These are phyloP conservation scores for Hericium erinaceus DNA, from an alignment of 768 basidiomycete genomes.

Conservation along the genomic window DNA sequence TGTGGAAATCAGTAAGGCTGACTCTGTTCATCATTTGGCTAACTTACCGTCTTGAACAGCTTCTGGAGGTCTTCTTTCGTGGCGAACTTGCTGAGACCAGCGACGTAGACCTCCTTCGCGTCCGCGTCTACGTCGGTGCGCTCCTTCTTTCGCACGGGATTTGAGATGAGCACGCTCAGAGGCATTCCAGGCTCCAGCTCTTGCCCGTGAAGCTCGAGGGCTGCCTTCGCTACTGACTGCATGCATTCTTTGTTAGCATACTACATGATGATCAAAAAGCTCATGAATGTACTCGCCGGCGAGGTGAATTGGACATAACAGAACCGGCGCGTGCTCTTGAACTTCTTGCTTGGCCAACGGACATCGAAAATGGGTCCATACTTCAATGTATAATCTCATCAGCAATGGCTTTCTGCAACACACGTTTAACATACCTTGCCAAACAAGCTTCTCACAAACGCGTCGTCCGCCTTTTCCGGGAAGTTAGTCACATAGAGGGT, in stretches of 20 bases:
- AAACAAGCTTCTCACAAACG: constrained; percentile 66
- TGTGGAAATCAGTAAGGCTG: background rate
- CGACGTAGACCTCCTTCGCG: constrained; percentile 79
- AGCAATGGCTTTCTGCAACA: background rate
- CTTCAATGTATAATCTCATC: constrained; percentile 29
- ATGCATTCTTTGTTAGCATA: background rate
- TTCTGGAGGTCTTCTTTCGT: constrained; percentile 70
- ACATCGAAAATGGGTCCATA: constrained; percentile 90
- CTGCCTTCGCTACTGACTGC: constrained; percentile 59
- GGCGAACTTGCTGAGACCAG: constrained; percentile 72
- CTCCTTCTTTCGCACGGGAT: constrained; percentile 82
- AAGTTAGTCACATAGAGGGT: constrained; percentile 97
- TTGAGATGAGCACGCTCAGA: constrained; percentile 78
- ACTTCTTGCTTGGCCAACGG: constrained; percentile 97
- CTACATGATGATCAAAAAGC: background rate
- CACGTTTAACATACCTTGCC: constrained; percentile 42
- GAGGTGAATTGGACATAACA: constrained; percentile 89
- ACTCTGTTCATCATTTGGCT: too few species aligned
- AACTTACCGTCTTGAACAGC: constrained; percentile 65
- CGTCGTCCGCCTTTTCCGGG: constrained; percentile 76
- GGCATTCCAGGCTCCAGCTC: constrained; percentile 62
- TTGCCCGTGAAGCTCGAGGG: constrained; percentile 70
- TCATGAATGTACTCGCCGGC: constrained; percentile 45
- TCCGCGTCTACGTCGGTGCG: constrained; percentile 84
- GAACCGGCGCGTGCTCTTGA: constrained; percentile 84